These are phyloP conservation scores for Ustilago tritici DNA, from an alignment of 1,284 basidiomycete genomes.

Conservation along the genomic window DNA sequence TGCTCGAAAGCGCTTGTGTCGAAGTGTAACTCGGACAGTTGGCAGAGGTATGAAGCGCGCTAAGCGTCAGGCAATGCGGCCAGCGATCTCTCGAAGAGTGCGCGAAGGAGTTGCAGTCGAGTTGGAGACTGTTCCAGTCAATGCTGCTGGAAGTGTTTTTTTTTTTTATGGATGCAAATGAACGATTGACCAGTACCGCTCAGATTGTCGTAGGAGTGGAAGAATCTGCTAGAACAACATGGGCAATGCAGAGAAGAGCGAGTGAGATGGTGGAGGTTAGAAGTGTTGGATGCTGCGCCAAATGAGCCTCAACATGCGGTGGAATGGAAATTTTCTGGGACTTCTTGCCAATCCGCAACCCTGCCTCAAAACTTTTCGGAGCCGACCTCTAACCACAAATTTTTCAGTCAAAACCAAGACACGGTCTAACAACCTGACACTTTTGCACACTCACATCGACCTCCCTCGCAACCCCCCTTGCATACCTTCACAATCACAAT, in stretches of 20 bases:
- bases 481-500: not conserved
- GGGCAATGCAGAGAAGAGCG: not conserved
- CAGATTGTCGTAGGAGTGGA: not conserved
- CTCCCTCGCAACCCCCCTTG: not conserved
- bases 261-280: not conserved
- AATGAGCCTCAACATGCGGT: not conserved
- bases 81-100: not conserved
- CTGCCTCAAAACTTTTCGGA: slow-evolving; percentile 8
- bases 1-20: not conserved
- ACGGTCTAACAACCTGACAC: not conserved
- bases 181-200: not conserved
- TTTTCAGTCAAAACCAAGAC: not conserved
- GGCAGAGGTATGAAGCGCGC: not conserved
- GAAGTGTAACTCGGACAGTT: too few species aligned
- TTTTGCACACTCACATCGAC: not conserved
- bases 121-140: not conserved
- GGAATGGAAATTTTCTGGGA: slow-evolving; percentile 21
- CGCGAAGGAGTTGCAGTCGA: not conserved
- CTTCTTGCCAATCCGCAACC: not conserved
- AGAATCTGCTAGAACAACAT: not conserved
- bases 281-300: not conserved
- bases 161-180: not conserved
- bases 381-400: not conserved
- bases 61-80: not conserved
- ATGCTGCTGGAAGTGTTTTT: not conserved